phyloP scores from a whole-genome alignment of 805 yeast species.

The Wickerhamomyces hampshirensis region DNA sequence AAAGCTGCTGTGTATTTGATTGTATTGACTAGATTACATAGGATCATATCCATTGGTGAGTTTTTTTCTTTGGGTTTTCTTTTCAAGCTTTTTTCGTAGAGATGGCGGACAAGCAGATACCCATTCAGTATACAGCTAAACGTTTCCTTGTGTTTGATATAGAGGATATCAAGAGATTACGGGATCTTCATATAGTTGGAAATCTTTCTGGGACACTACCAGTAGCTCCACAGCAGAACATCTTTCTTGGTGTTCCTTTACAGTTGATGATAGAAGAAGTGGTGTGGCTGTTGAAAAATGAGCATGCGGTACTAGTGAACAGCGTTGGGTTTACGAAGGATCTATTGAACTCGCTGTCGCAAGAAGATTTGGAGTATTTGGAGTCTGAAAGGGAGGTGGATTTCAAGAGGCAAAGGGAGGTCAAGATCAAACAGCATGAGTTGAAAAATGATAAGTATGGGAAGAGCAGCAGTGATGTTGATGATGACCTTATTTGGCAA shows the following conservation, averaged over 20 bases:
- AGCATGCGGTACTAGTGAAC: slow-evolving; percentile 37
- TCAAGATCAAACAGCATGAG: slow-evolving; percentile 4
- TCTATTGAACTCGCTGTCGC: slow-evolving; percentile 8
- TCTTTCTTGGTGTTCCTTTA: slow-evolving; percentile 81
- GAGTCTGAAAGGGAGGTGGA: slow-evolving; percentile 9
- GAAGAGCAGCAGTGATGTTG: slow-evolving; percentile 1
- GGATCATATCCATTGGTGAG: no score
- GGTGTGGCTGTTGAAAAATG: slow-evolving; percentile 49
- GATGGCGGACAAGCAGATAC: slow-evolving; percentile 26
- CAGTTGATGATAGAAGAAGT: slow-evolving; percentile 71
- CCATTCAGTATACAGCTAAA: slow-evolving; percentile 29
- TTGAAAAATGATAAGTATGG: slow-evolving; percentile 5
- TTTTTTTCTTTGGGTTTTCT: no score
- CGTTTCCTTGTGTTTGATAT: slow-evolving; percentile 56
- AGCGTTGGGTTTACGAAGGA: slow-evolving; percentile 31
- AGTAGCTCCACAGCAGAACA: slow-evolving; percentile 88
- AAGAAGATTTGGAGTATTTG: slow-evolving; percentile 13
- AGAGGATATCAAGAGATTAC: slow-evolving; percentile 45
- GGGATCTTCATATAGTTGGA: slow-evolving; percentile 69
- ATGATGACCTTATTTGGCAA: slow-evolving; percentile 12
- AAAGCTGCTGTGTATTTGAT: no score
- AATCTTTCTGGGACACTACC: slow-evolving; percentile 79
- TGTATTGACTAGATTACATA: no score
- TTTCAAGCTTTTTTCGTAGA: no score
- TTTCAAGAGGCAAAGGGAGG: slow-evolving; percentile 4